Conservation (phyloP, 2,329 filamentous ascomycete species). For the Aspergillus ibericus region DNA sequence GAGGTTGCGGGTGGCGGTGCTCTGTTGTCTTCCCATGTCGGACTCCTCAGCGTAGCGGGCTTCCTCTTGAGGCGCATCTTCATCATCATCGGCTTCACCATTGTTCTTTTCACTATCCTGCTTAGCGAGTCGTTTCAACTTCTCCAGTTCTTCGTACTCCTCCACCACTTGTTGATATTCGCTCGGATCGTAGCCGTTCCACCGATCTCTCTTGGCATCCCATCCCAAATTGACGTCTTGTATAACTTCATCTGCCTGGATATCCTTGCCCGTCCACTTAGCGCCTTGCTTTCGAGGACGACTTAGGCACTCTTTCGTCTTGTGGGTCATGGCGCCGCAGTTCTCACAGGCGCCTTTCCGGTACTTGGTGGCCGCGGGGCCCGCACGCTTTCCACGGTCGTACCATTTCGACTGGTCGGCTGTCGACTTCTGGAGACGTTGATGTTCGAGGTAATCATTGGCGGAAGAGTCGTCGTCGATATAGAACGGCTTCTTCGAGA, state of each 20-base stretch:
- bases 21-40: slow-evolving; percentile 92
- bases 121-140: slow-evolving; percentile 61
- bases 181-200: slow-evolving; percentile 93
- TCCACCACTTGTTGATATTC: slow-evolving; percentile 87
- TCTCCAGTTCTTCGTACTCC: slow-evolving; percentile 83
- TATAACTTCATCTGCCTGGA: slow-evolving; percentile 85
- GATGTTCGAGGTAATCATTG: slow-evolving; percentile 93
- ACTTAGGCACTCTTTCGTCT: slow-evolving; percentile 88
- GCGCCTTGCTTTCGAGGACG: slow-evolving; percentile 86
- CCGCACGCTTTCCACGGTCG: slow-evolving; percentile 79
- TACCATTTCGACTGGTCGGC: slow-evolving; percentile 82
- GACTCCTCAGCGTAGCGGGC: slow-evolving; percentile 85
- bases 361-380: slow-evolving; percentile 90
- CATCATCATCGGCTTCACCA: slow-evolving; percentile 58
- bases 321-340: slow-evolving; percentile 95
- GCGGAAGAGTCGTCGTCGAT: slow-evolving; percentile 73
- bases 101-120: slow-evolving; percentile 52
- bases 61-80: slow-evolving; percentile 44
- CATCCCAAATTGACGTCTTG: slow-evolving; percentile 86
- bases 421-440: slow-evolving; percentile 73
- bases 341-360: slow-evolving; percentile 98
- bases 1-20: slow-evolving; percentile 85
- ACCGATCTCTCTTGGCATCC: slow-evolving; percentile 96
- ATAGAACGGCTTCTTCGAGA: slow-evolving; percentile 97
- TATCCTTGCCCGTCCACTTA: slow-evolving; percentile 88